Conservation (phyloP, 2,329 filamentous ascomycete genomes). For the Venturia pyrina region DNA sequence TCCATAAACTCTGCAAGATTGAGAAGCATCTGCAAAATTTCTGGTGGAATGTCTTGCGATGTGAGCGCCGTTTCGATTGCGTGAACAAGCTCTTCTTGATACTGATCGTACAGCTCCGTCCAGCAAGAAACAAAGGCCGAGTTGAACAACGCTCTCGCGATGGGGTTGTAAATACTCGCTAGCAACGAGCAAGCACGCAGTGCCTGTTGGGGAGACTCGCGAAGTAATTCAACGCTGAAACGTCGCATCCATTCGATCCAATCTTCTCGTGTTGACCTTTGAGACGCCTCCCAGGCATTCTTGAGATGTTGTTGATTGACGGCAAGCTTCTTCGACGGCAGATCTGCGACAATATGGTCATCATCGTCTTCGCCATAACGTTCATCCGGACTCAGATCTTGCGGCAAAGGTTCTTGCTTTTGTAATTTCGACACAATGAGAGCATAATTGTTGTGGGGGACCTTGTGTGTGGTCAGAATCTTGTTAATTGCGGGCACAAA, state of each 20-base stretch:
- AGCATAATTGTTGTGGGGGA: slow-evolving; percentile 85
- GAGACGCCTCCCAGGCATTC: slow-evolving; percentile 90
- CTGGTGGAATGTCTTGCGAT: slow-evolving; percentile 89
- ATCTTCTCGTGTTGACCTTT: slow-evolving; percentile 95
- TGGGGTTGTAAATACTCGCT: slow-evolving; percentile 80
- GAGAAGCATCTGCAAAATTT: slow-evolving; percentile 84
- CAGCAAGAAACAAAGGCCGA: slow-evolving; percentile 98
- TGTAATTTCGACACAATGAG: slow-evolving; percentile 86
- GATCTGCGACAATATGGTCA: slow-evolving; percentile 72
- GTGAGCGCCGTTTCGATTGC: slow-evolving; percentile 94
- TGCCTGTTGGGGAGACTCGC: slow-evolving; percentile 93
- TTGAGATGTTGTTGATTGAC: slow-evolving; percentile 98
- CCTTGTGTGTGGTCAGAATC: slow-evolving; percentile 63
- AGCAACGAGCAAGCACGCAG: slow-evolving; percentile 85
- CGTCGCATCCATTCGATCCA: slow-evolving; percentile 99
- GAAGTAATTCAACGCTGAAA: slow-evolving; percentile 89
- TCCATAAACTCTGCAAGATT: slow-evolving; percentile 99
- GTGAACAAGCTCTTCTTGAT: slow-evolving; percentile 90
- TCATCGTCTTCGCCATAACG: slow-evolving; percentile 69
- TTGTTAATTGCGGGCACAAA: slow-evolving; percentile 94
- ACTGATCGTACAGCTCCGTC: slow-evolving; percentile 94
- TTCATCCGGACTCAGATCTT: slow-evolving; percentile 82
- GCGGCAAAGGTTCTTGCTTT: slow-evolving; percentile 88
- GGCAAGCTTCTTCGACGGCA: slow-evolving; percentile 84
- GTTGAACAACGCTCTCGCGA: slow-evolving; percentile 93